Base-by-base conservation (phyloP, 2,329 filamentous ascomycete genomes). In the Fusarium cicatricum region DNA sequence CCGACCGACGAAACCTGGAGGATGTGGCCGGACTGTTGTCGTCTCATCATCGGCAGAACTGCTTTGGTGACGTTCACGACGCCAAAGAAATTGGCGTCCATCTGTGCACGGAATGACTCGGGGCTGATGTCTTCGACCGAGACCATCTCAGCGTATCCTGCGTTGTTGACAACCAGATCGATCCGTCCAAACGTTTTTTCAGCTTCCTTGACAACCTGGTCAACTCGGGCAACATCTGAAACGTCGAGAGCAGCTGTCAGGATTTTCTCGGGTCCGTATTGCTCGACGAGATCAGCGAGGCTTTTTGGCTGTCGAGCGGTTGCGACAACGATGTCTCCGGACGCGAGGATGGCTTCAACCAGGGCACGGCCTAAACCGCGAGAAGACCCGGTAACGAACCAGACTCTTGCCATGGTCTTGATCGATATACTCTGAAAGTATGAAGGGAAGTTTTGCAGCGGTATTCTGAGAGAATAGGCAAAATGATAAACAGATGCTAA, bases 81-180 rank as follows among this genome's bases (percentile, higher is more conserved):
- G 3, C 85, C 85, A 51, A 83, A 85, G 65, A 86, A 82, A 64
- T 88, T 87, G 55, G 83, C 78, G 43, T 88, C 82, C 70, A 87
- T 79, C 63, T 86, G 80, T 3, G 69, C 76, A 2, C 79, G 75
- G 36, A 83, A 79, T 26, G 84, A 76, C 2, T 75, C 66, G 2
- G 84, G 75, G 1, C 73, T 72, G 3, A 82, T 68, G 7, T 80
- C 79, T 63, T 88, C 85, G 41, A 86, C 79, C 1, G 80, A 77
- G 11, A 80, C 82, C 6, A 72, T 66, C 2, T 84, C 71, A n/a
- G 82, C 81, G 54, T 85, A 86, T 3, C 84, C 85, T 4, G 84
- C 84, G 43, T 87, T 87, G 72, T 87, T 87, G 54, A 85, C 78
- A 5, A 87, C 80, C 1, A 86, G 80, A 66, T 88, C 84, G 38